These are phyloP conservation scores for Lodderomyces orthopsilosis DNA, from an alignment of 1,139 yeast species.

Conservation along the genomic window DNA sequence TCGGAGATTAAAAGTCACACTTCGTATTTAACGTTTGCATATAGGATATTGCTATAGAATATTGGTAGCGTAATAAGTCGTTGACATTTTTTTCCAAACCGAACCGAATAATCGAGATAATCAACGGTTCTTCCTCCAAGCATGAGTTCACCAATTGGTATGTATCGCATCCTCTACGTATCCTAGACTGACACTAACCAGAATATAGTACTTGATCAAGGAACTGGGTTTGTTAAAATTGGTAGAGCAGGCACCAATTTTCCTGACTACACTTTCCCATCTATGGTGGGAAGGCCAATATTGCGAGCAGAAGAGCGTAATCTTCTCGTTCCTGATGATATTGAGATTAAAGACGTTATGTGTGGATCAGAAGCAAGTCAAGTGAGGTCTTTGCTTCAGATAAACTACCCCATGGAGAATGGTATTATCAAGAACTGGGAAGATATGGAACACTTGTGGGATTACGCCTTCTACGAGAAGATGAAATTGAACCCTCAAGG, in stretches of 20 bases:
- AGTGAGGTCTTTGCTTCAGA: constrained; percentile 84
- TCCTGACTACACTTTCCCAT: constrained; percentile 98
- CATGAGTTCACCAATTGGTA: constrained; percentile 58
- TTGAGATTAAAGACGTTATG: constrained; percentile 89
- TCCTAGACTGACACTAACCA: not conserved
- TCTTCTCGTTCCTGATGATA: constrained; percentile 48
- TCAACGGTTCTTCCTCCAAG: too few species aligned
- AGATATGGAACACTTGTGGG: constrained; percentile 98
- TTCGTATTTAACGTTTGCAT: constrained; percentile 90
- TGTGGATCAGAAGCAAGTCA: constrained; percentile 95
- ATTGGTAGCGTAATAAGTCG: constrained; percentile 1
- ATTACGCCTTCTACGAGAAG: constrained; percentile 90
- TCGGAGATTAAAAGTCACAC: constrained; percentile 90
- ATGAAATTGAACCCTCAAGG: constrained; percentile 77
- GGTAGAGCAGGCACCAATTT: constrained; percentile 97
- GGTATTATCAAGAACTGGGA: constrained; percentile 98
- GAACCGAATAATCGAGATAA: not conserved
- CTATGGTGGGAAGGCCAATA: constrained; percentile 97
- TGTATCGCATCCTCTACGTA: constrained; percentile 21
- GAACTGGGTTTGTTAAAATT: constrained; percentile 94
- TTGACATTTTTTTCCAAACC: not conserved
- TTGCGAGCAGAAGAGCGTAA: constrained; percentile 93
- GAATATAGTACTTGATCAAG: constrained; percentile 85
- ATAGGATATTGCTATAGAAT: constrained; percentile 12
- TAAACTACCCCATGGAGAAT: constrained; percentile 97